Percentiles rank a stretch among this genome's conserved stretches.
These are phyloP conservation scores for Eucalyptus tenuipes DNA, from an alignment of 345 rosid species.

Conservation along the genomic window DNA sequence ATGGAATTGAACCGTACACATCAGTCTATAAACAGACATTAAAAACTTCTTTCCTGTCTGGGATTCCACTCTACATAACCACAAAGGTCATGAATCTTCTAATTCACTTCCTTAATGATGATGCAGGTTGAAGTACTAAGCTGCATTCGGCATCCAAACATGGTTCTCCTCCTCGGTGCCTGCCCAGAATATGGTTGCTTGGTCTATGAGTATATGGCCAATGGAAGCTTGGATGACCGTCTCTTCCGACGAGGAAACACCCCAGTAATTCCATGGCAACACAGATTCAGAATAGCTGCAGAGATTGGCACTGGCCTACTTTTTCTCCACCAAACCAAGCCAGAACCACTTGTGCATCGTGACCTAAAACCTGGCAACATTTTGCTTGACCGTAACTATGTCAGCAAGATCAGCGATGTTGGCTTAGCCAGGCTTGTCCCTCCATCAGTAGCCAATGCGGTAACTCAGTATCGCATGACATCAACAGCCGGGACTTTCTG, in stretches of 20 bases:
- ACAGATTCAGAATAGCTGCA: constrained; percentile 64
- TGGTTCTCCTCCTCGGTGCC: constrained; percentile 94
- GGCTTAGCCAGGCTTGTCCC: constrained; percentile 95
- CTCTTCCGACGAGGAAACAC: constrained; percentile 39
- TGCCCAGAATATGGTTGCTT: constrained; percentile 85
- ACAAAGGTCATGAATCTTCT: not conserved
- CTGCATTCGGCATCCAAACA: constrained; percentile 82
- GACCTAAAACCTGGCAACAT: constrained; percentile 91
- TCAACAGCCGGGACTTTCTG: constrained; percentile 91
- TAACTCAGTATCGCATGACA: constrained; percentile 81
- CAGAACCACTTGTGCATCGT: constrained; percentile 91
- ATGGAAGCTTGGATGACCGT: constrained; percentile 84
- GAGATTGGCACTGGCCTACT: constrained; percentile 82
- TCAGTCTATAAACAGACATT: not conserved
- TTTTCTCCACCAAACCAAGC: constrained; percentile 86
- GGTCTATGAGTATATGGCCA: constrained; percentile 85
- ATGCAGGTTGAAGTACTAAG: constrained; percentile 63
- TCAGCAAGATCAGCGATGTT: constrained; percentile 88
- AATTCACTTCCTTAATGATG: not conserved
- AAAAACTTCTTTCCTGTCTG: not conserved
- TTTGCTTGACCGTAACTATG: constrained; percentile 63
- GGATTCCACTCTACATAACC: not conserved
- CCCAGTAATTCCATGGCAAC: constrained; percentile 61
- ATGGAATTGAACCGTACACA: not conserved
- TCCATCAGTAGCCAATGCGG: constrained; percentile 48